Percentiles rank a stretch among this genome's conserved stretches.
Evolutionary conservation across 177 flowering plant species (phyloP).

Genomic region (Vitis hybrid): DNA sequence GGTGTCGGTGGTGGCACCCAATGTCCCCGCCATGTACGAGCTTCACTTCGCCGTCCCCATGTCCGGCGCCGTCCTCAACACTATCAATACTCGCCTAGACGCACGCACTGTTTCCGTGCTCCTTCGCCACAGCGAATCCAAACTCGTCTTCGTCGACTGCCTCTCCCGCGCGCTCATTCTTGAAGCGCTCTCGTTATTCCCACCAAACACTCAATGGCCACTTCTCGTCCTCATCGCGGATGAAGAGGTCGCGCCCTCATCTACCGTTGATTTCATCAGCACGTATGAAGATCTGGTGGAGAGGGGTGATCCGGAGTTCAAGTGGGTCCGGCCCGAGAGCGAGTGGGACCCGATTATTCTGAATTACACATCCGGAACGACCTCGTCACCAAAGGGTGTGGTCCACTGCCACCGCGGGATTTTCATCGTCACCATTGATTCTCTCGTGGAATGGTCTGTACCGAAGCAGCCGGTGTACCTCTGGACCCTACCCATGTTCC

Average conservation of each 20-base stretch:
- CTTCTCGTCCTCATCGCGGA: slow-evolving; percentile 11
- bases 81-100: slow-evolving; percentile 42
- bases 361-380: slow-evolving; percentile 25
- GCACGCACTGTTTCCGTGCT: slow-evolving; percentile 28
- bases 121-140: slow-evolving; percentile 35
- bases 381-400: slow-evolving; percentile 24
- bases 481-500: slow-evolving; percentile 26
- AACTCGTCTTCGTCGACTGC: slow-evolving; percentile 37
- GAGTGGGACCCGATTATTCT: slow-evolving; percentile 19
- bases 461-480: slow-evolving; percentile 14
- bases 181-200: slow-evolving; percentile 28
- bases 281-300: slow-evolving; percentile 9
- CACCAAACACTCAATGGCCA: neutral
- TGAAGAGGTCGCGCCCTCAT: neutral
- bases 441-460: slow-evolving; percentile 16
- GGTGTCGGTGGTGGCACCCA: slow-evolving; percentile 35
- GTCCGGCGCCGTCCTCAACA: slow-evolving; percentile 39
- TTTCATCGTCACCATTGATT: slow-evolving; percentile 4
- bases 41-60: slow-evolving; percentile 42
- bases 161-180: slow-evolving; percentile 18
- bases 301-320: slow-evolving; percentile 12
- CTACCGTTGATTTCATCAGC: neutral
- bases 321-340: slow-evolving; percentile 10
- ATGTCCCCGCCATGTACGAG: slow-evolving; percentile 43
- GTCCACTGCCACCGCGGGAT: slow-evolving; percentile 22